Evolutionary conservation across 495 filamentous ascomycete species (phyloP).

Genomic region (Umbilicaria muhlenbergii): DNA sequence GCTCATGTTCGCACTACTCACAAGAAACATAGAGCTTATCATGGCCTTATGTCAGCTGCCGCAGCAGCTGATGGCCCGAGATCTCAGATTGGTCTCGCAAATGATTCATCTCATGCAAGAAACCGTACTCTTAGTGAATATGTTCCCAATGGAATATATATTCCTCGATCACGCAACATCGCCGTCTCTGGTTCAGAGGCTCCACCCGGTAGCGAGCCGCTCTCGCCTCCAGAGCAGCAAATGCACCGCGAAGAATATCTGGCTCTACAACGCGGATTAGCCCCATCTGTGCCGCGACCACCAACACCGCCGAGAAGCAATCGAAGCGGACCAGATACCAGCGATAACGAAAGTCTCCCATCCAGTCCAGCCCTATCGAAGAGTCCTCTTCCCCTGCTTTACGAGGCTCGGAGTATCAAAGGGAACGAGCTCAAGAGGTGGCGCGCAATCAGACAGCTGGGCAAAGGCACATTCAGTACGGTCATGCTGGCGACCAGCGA

Average conservation of each 20-base stretch:
- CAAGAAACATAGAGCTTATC: slow-evolving; percentile 37
- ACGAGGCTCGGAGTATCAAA: slow-evolving; percentile 39
- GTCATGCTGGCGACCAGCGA: slow-evolving; percentile 70
- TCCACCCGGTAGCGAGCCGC: slow-evolving; percentile 24
- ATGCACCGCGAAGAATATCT: slow-evolving; percentile 73
- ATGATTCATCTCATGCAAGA: slow-evolving; percentile 30
- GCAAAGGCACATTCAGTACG: slow-evolving; percentile 89
- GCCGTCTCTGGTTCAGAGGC: slow-evolving; percentile 45
- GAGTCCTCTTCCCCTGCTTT: slow-evolving; percentile 12
- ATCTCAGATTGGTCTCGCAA: slow-evolving; percentile 13
- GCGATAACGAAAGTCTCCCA: slow-evolving; percentile 21
- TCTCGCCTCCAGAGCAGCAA: slow-evolving; percentile 22
- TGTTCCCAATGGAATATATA: slow-evolving; percentile 49
- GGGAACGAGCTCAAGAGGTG: slow-evolving; percentile 47
- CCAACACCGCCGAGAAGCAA: slow-evolving; percentile 61
- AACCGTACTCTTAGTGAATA: slow-evolving; percentile 86
- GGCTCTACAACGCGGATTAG: slow-evolving; percentile 57
- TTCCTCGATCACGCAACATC: slow-evolving; percentile 50
- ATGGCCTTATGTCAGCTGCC: slow-evolving; percentile 15
- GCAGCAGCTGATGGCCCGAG: slow-evolving; percentile 13
- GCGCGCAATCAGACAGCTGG: slow-evolving; percentile 62
- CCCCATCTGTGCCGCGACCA: slow-evolving; percentile 38
- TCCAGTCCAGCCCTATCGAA: slow-evolving; percentile 6
- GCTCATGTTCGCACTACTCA: slow-evolving; percentile 22
- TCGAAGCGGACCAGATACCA: slow-evolving; percentile 31